Conservation (phyloP, 805 yeast genomes). For the Starmerella sp. region DNA sequence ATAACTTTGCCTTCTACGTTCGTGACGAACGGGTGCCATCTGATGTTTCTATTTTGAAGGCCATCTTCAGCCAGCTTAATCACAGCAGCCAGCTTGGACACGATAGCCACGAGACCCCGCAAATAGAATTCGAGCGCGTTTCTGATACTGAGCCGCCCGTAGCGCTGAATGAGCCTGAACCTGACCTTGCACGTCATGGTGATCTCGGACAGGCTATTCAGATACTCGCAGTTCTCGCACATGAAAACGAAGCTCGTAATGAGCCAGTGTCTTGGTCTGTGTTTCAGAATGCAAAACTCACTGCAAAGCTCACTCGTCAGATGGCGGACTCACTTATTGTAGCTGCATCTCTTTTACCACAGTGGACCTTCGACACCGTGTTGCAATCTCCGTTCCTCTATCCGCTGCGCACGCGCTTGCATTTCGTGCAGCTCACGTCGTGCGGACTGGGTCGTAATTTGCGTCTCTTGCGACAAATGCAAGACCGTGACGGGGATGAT, state of each 20-base stretch:
- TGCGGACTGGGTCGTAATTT: constrained; percentile 58
- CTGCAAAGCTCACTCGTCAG: constrained; percentile 78
- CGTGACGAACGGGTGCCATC: constrained; percentile 3
- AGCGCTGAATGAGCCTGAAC: not conserved
- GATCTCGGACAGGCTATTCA: not conserved
- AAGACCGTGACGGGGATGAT: constrained; percentile 19
- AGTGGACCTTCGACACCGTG: constrained; percentile 70
- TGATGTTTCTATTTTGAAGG: constrained; percentile 9
- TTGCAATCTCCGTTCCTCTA: constrained; percentile 68
- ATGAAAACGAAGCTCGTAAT: constrained; percentile 9
- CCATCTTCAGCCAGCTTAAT: not conserved
- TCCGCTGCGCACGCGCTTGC: constrained; percentile 69
- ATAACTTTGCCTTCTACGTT: constrained; percentile 3
- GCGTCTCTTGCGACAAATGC: constrained; percentile 68
- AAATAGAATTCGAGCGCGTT: not conserved
- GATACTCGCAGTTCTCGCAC: constrained; percentile 8
- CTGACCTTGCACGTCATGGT: not conserved
- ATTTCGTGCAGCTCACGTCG: constrained; percentile 74
- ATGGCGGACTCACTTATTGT: constrained; percentile 81
- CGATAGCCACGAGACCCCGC: not conserved
- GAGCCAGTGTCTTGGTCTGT: constrained; percentile 3
- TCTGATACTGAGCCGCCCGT: not conserved
- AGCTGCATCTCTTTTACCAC: constrained; percentile 75
- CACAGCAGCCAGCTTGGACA: not conserved
- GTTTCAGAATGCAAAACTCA: constrained; percentile 45